Base-by-base conservation (phyloP, 1,284 basidiomycete genomes). In the Lignosus rhinocerotis region DNA sequence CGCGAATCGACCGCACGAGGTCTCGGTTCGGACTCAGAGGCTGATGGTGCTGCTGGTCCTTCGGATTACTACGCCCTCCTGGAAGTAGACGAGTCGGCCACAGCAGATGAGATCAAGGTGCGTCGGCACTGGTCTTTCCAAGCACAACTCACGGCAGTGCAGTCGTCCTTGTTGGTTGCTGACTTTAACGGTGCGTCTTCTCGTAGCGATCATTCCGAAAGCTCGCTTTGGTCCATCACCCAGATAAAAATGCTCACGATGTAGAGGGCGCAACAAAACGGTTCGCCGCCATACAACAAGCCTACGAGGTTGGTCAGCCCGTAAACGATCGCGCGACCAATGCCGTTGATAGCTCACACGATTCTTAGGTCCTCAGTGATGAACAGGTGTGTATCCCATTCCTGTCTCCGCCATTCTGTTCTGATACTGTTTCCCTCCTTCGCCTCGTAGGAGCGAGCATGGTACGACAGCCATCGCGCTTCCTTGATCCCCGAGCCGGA, bases 381-480 rank as follows among this genome's bases (percentile, higher is more conserved):
- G 93, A 95, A 55, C 93, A 96, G 81, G 94, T 93, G 75, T 75
- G 56, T 59, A n/a, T 32, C 5, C 16, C 84, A 61, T 52, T 44
- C 54, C 41, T 32, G 17, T 33, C 41, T 48, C 43, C 19, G 4
- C 14, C 19, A 39, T 38, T 32, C 8, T 17, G 50, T 30, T 56
- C 51, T 64, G 62, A 36, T 41, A 62, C 68, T 69, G 78, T 80
- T 77, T 43, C 19, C 11, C 9, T 17, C 17, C 8, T 7, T 38
- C 33, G 3, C 17, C 34, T 25, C 38, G 2, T 83, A 95, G 92
- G 96, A 99, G 81, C 82, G 96, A 62, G 95, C 96, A 43, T 99
- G 96, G 93, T 99, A 99, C 73, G 96, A 99, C 73, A 88, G 88
- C n/a, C 96, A 98, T 72, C 85, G 92, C 46, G 89, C 93, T 34